Percentiles rank a stretch among this genome's conserved stretches.
Evolutionary conservation across 2,329 filamentous ascomycete genomes (phyloP).

Genomic region (Xylariaceae sp.): DNA sequence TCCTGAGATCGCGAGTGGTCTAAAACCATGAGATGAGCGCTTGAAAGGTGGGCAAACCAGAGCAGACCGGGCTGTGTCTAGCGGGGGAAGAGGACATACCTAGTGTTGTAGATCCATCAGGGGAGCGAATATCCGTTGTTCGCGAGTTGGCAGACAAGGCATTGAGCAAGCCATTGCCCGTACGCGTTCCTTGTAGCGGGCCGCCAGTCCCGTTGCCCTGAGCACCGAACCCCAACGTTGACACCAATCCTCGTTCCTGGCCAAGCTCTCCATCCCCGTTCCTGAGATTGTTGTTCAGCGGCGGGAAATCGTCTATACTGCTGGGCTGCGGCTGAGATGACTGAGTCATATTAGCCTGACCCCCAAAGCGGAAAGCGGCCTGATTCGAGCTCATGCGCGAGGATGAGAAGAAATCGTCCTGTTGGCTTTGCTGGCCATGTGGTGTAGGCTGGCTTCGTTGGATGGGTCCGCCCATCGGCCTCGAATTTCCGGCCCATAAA

Average conservation of each 20-base stretch:
- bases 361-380: conserved; percentile 50
- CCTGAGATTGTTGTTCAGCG: conserved; percentile 44
- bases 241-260: conserved; percentile 51
- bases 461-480: conserved; percentile 43
- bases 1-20: conserved; percentile 41
- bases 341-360: conserved; percentile 38
- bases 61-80: no score
- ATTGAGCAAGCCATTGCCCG: conserved; percentile 57
- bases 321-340: conserved; percentile 43
- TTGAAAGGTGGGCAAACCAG: neutral
- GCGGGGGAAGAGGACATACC: conserved; percentile 24
- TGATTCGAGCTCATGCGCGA: conserved; percentile 37
- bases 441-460: conserved; percentile 49
- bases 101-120: conserved; percentile 37
- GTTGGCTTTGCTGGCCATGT: conserved; percentile 45
- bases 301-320: conserved; percentile 57
- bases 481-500: conserved; percentile 48
- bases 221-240: conserved; percentile 48
- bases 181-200: conserved; percentile 38
- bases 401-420: conserved; percentile 41
- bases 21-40: conserved; percentile 24
- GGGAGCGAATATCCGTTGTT: conserved; percentile 44
- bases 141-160: conserved; percentile 57
- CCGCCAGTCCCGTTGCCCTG: conserved; percentile 37
- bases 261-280: conserved; percentile 53